Evolutionary conservation across 768 basidiomycete genomes (phyloP).

Genomic region (Pholiota conissans): DNA sequence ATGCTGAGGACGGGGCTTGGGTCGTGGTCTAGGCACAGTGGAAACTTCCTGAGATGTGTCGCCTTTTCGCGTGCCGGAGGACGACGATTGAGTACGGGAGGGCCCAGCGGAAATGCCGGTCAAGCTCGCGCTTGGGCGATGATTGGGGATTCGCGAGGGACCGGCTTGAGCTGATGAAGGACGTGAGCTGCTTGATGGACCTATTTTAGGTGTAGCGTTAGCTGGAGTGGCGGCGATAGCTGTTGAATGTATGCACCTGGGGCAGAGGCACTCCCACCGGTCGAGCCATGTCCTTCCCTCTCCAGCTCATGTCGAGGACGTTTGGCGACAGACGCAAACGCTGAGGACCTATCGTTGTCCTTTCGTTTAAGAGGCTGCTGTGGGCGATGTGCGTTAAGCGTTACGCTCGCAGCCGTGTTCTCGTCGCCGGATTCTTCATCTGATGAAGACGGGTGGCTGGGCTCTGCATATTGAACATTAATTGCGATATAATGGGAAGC

Average conservation of each 20-base stretch:
- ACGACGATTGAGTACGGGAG: neutral
- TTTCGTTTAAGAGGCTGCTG: conserved; percentile 1
- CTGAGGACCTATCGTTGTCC: neutral
- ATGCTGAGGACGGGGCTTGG: neutral
- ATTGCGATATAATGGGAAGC: neutral
- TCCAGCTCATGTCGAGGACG: neutral
- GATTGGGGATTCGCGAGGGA: neutral
- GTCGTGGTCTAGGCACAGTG: neutral
- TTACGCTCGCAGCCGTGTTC: neutral
- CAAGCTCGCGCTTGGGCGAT: neutral
- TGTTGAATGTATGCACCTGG: neutral
- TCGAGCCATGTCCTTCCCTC: neutral
- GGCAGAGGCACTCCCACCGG: neutral
- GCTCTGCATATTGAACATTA: neutral
- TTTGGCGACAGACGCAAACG: neutral
- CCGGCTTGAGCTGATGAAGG: conserved; percentile 1
- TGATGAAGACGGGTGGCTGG: neutral
- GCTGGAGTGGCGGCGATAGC: neutral
- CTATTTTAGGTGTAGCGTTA: neutral
- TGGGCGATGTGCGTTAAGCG: neutral
- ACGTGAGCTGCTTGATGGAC: neutral
- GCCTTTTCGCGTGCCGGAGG: neutral
- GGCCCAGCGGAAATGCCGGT: neutral
- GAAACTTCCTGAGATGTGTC: neutral
- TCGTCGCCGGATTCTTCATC: neutral